phyloP scores from a whole-genome alignment of 208 protist species.

The Leishmania turanica region DNA sequence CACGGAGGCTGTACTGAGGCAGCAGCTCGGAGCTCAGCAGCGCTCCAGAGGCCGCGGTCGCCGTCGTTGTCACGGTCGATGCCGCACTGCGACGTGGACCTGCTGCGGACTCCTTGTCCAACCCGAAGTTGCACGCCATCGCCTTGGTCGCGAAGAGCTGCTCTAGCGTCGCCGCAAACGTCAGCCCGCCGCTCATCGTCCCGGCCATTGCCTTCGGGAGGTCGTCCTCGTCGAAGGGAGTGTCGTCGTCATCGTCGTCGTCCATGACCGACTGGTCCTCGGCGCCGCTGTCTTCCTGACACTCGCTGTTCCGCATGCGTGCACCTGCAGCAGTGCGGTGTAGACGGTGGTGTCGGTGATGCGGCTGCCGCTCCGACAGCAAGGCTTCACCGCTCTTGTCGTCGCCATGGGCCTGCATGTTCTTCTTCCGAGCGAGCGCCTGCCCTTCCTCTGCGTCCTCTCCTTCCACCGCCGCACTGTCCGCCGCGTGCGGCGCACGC shows the following conservation, averaged over 20 bases:
- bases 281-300: conserved; percentile 1
- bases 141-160: conserved; percentile 17
- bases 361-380: conserved; percentile 11
- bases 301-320: background rate
- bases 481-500: background rate
- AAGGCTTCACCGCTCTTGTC: conserved; percentile 24
- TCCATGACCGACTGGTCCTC: background rate
- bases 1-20: conserved; percentile 18
- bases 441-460: background rate
- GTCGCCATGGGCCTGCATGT: background rate
- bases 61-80: conserved; percentile 16
- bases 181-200: conserved; percentile 1
- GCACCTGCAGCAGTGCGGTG: background rate
- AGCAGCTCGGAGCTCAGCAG: conserved; percentile 18
- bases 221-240: conserved; percentile 13
- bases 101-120: background rate
- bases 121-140: background rate
- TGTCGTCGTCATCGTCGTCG: conserved; percentile 1
- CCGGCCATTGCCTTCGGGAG: conserved; percentile 10
- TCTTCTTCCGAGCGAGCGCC: background rate
- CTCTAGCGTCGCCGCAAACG: conserved; percentile 20
- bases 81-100: conserved; percentile 11
- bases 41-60: conserved; percentile 2
- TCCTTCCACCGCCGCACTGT: background rate
- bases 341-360: conserved; percentile 4